Percentiles rank a stretch among this genome's conserved stretches.
Conservation (phyloP, 805 yeast species). For the Saitoella complicata region DNA sequence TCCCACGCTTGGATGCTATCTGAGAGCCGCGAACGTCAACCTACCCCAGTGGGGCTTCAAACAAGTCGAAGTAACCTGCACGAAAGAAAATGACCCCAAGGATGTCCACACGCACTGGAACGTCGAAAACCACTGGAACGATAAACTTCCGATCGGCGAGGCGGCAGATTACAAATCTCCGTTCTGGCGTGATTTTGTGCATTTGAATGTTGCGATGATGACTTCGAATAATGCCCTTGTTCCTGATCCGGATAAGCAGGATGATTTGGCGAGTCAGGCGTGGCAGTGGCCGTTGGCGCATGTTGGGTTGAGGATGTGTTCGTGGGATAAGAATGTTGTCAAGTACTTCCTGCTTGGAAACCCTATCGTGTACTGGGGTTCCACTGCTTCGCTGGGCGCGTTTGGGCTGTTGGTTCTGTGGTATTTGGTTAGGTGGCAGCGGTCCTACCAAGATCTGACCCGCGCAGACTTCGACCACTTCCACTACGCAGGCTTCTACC, state of each 20-base stretch:
- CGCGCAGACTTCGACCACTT: constrained; percentile 26
- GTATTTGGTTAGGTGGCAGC: constrained; percentile 45
- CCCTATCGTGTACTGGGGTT: constrained; percentile 47
- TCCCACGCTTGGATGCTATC: constrained; percentile 57
- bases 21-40: constrained; percentile 63
- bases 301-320: constrained; percentile 61
- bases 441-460: constrained; percentile 40
- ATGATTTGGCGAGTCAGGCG: constrained; percentile 54
- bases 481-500: constrained; percentile 56
- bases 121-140: constrained; percentile 50
- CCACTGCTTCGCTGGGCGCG: constrained; percentile 33
- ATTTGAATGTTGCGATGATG: constrained; percentile 65
- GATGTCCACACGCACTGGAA: constrained; percentile 73
- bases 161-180: constrained; percentile 31
- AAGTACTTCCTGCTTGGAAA: constrained; percentile 56
- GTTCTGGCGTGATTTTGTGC: constrained; percentile 53
- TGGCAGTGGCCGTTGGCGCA: constrained; percentile 72
- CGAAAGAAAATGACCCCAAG: constrained; percentile 26
- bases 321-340: constrained; percentile 41
- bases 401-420: constrained; percentile 25
- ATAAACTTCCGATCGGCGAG: constrained; percentile 26
- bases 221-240: constrained; percentile 69
- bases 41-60: constrained; percentile 97
- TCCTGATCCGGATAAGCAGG: constrained; percentile 57
- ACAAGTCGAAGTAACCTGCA: constrained; percentile 89